Percentiles rank a stretch among this genome's conserved stretches.
Evolutionary conservation across 2,329 filamentous ascomycete genomes (phyloP).

Genomic region (Aureobasidium mangrovei): DNA sequence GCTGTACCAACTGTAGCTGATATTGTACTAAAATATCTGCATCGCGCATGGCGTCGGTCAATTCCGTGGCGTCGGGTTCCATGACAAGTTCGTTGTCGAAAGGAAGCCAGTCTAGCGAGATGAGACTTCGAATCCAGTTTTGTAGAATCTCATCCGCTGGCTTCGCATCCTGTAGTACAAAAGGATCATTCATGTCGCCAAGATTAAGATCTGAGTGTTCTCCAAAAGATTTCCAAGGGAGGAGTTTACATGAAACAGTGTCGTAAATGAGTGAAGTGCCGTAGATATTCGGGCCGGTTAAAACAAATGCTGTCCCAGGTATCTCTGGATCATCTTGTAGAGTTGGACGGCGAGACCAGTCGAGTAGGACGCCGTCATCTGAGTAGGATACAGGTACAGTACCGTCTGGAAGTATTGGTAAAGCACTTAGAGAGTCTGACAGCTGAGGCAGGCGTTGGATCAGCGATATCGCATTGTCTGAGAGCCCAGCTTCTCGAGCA

Average conservation of each 20-base stretch:
- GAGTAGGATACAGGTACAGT: background rate
- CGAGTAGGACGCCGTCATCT: background rate
- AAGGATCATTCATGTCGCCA: background rate
- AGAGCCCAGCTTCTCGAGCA: background rate
- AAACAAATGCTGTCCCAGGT: background rate
- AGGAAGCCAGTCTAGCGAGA: conserved; percentile 6
- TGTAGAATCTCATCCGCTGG: background rate
- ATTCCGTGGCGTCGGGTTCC: background rate
- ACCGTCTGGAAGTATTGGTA: background rate
- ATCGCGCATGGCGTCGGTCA: background rate
- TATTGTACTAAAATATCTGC: background rate
- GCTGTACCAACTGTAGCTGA: background rate
- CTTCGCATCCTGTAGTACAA: background rate
- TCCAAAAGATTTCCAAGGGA: background rate
- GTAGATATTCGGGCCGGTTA: background rate
- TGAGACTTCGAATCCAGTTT: background rate
- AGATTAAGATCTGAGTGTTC: background rate
- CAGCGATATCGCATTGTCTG: background rate
- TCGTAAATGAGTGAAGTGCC: conserved; percentile 8
- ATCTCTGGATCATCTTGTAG: background rate
- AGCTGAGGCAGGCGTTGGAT: conserved; percentile 2
- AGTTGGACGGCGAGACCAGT: background rate
- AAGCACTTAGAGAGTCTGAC: background rate
- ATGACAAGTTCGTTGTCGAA: background rate
- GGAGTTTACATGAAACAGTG: background rate